Percentiles rank a stretch among this genome's conserved stretches.
Conservation (phyloP, 2,329 filamentous ascomycete species). For the Metarhizium robertsii region DNA sequence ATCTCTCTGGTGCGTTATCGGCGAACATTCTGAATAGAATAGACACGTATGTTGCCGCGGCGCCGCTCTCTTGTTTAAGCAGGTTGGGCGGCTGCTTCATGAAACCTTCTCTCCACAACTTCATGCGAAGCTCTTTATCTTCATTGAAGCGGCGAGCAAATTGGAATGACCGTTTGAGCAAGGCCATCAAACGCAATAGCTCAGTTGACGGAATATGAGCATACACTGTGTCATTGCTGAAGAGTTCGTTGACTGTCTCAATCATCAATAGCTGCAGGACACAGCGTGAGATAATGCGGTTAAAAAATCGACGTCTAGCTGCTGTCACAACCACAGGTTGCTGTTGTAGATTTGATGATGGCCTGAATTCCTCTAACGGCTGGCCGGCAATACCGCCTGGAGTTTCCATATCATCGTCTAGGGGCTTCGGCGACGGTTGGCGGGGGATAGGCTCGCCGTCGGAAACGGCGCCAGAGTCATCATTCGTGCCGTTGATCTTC, state of each 20-base stretch:
- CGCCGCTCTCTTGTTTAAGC: slow-evolving; percentile 90
- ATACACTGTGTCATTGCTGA: slow-evolving; percentile 95
- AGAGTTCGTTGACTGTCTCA: slow-evolving; percentile 96
- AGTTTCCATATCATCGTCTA: slow-evolving; percentile 25
- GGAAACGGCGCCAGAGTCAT: slow-evolving; percentile 19
- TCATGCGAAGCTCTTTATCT: slow-evolving; percentile 89
- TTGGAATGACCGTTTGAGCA: slow-evolving; percentile 91
- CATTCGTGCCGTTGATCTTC: slow-evolving; percentile 48
- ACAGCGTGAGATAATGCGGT: slow-evolving; percentile 97
- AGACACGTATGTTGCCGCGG: slow-evolving; percentile 87
- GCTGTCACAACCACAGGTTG: slow-evolving; percentile 89
- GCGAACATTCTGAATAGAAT: slow-evolving; percentile 98
- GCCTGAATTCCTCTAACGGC: slow-evolving; percentile 78
- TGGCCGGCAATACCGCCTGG: slow-evolving; percentile 24
- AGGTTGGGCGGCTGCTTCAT: slow-evolving; percentile 99
- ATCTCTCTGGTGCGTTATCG: slow-evolving; percentile 74
- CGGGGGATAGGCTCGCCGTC: slow-evolving; percentile 24
- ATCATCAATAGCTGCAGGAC: slow-evolving; percentile 98
- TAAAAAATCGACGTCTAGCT: slow-evolving; percentile 90
- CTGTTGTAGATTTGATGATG: slow-evolving; percentile 66
- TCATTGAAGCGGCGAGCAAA: slow-evolving; percentile 98
- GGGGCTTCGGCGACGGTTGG: slow-evolving; percentile 17
- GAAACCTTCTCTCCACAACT: slow-evolving; percentile 93
- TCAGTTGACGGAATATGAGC: slow-evolving; percentile 83
- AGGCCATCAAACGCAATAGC: slow-evolving; percentile 81